phyloP scores from a whole-genome alignment of 2,329 filamentous ascomycete species.

The Apiospora saccharicola region DNA sequence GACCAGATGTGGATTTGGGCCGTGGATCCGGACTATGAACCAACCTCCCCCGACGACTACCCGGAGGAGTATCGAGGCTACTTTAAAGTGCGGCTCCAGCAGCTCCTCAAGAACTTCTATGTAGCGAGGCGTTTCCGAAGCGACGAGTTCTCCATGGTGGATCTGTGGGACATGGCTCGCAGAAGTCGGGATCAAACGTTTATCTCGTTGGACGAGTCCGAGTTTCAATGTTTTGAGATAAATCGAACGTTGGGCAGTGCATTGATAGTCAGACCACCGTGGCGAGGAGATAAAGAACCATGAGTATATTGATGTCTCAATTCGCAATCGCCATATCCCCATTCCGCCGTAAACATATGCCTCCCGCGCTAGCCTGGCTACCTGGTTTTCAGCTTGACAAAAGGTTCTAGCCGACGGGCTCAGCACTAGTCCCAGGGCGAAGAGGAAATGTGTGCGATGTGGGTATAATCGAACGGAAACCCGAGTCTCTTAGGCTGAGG shows the following conservation, averaged over 20 bases:
- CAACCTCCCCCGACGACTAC: not conserved
- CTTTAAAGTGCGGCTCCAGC: conserved; percentile 12
- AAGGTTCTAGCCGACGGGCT: too few species aligned
- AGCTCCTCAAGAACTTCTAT: conserved; percentile 25
- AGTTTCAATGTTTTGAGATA: not conserved
- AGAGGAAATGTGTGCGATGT: too few species aligned
- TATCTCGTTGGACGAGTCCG: conserved; percentile 2
- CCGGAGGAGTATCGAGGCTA: conserved; percentile 19
- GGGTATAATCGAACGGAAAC: too few species aligned
- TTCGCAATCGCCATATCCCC: too few species aligned
- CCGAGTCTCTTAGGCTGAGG: too few species aligned
- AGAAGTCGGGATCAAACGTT: conserved; percentile 16
- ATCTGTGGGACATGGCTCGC: conserved; percentile 15
- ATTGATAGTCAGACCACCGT: too few species aligned
- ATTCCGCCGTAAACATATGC: too few species aligned
- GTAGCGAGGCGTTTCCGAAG: not conserved
- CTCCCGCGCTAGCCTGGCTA: too few species aligned
- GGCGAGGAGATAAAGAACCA: not conserved
- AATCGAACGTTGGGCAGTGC: not conserved
- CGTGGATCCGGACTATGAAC: conserved; percentile 19
- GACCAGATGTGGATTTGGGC: conserved; percentile 24
- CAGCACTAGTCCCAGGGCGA: too few species aligned
- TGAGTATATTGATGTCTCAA: not conserved
- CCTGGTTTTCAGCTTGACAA: too few species aligned
- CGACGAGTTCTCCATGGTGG: conserved; percentile 17